Percentiles rank a stretch among this genome's conserved stretches.
Conservation (phyloP, 176 grass and related monocot species). For the Leersia perrieri region DNA sequence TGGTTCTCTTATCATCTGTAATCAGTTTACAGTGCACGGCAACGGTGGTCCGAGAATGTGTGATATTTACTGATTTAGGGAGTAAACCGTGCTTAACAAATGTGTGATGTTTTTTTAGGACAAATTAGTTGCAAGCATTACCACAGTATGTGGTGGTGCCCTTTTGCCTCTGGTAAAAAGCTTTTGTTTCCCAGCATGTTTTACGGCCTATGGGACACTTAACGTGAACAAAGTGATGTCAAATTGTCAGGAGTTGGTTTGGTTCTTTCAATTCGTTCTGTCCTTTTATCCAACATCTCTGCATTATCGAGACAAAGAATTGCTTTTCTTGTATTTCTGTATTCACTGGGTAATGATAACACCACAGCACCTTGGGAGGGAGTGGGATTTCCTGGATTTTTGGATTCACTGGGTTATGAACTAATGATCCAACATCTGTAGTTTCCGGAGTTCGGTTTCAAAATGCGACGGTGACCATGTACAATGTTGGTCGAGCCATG, state of each 20-base stretch:
- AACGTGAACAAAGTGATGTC: background rate
- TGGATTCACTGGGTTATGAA: too few species aligned
- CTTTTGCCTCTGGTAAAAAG: background rate
- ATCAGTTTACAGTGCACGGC: background rate
- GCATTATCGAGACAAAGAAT: background rate
- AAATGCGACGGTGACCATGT: background rate
- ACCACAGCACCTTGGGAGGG: too few species aligned
- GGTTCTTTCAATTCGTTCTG: background rate
- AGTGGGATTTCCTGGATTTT: background rate
- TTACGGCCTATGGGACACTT: background rate
- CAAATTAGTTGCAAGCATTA: background rate
- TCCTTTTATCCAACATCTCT: background rate
- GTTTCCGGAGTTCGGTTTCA: background rate
- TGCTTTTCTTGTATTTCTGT: background rate
- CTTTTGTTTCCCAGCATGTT: background rate
- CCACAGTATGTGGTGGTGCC: background rate
- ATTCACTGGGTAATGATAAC: background rate
- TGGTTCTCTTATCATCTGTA: background rate
- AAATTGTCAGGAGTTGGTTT: background rate
- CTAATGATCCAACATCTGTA: too few species aligned
- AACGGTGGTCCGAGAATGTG: background rate
- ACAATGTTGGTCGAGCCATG: too few species aligned
- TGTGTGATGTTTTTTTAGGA: constrained; percentile 9
- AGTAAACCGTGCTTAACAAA: background rate
- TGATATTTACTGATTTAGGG: background rate